These are phyloP conservation scores for Phytopythium montanum DNA, from an alignment of 352 stramenopile species.

Conservation along the genomic window DNA sequence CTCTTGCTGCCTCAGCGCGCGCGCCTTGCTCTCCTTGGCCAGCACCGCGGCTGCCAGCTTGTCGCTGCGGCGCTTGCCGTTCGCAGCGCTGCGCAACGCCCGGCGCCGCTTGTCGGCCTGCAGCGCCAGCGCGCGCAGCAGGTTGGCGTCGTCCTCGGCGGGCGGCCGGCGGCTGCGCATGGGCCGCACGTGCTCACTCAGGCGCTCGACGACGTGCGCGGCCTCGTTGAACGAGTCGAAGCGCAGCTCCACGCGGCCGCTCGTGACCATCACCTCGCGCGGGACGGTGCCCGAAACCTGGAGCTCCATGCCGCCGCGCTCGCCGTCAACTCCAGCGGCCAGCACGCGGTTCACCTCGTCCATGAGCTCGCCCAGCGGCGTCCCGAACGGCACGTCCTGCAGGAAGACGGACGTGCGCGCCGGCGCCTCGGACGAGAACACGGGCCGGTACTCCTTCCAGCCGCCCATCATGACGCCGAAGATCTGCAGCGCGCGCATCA, in stretches of 20 bases:
- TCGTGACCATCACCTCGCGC: constrained; percentile 63
- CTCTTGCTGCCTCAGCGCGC: neutral
- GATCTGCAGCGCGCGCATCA: constrained; percentile 79
- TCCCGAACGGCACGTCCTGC: constrained; percentile 78
- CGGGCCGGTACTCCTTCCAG: constrained; percentile 77
- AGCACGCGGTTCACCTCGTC: constrained; percentile 58
- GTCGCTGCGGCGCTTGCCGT: constrained; percentile 8
- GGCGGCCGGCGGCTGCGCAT: constrained; percentile 54
- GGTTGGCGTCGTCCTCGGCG: constrained; percentile 35
- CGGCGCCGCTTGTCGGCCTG: constrained; percentile 34
- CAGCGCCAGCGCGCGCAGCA: constrained; percentile 34
- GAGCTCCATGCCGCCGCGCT: constrained; percentile 40
- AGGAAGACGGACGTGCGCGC: constrained; percentile 56
- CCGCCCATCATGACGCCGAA: constrained; percentile 87
- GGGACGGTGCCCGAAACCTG: constrained; percentile 53
- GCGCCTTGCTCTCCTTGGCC: neutral
- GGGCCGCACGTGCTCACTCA: constrained; percentile 42
- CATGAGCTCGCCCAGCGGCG: constrained; percentile 51
- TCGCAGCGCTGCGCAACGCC: constrained; percentile 11
- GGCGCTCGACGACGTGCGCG: constrained; percentile 64
- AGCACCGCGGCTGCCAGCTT: constrained; percentile 4
- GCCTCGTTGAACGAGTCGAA: constrained; percentile 74
- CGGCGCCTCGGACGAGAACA: constrained; percentile 59
- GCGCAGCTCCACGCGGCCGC: constrained; percentile 67
- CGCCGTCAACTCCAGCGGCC: neutral